phyloP scores from a whole-genome alignment of 192 early-diverging fungal species.

The Coemansia brasiliensis region DNA sequence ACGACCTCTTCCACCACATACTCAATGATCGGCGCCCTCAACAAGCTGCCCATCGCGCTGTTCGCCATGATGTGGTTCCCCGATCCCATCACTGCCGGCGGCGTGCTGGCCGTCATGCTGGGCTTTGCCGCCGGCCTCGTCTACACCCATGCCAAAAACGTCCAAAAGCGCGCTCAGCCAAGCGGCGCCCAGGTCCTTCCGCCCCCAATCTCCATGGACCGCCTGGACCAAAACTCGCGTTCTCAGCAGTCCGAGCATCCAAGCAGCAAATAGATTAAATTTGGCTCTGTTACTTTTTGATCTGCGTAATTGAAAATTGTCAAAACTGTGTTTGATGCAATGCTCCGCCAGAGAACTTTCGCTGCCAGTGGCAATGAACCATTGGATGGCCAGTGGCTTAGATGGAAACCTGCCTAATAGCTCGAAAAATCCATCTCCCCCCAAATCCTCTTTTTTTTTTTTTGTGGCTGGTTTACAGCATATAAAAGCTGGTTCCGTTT shows the following conservation, averaged over 20 bases:
- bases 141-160: conserved; percentile 73
- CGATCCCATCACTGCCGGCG: conserved; percentile 78
- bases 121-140: conserved; percentile 78
- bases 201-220: conserved; percentile 51
- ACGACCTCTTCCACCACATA: conserved; percentile 76
- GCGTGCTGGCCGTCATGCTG: conserved; percentile 83
- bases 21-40: conserved; percentile 98
- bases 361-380: too few relatives aligned
- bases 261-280: conserved; percentile 22
- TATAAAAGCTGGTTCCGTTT: background rate
- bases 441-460: too few relatives aligned
- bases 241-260: background rate
- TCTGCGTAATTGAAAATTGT: conserved; percentile 2
- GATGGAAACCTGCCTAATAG: too few relatives aligned
- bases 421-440: too few relatives aligned
- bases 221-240: conserved; percentile 20
- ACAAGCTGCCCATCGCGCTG: conserved; percentile 95
- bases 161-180: conserved; percentile 57
- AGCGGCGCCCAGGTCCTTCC: conserved; percentile 49
- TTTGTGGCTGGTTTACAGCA: background rate
- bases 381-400: too few relatives aligned
- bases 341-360: too few relatives aligned
- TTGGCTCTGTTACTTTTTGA: conserved; percentile 2
- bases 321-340: background rate
- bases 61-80: conserved; percentile 95